Percentiles rank a stretch among this genome's conserved stretches.
phyloP scores from a whole-genome alignment of 2,329 filamentous ascomycete species.

The Ramularia endophylla region DNA sequence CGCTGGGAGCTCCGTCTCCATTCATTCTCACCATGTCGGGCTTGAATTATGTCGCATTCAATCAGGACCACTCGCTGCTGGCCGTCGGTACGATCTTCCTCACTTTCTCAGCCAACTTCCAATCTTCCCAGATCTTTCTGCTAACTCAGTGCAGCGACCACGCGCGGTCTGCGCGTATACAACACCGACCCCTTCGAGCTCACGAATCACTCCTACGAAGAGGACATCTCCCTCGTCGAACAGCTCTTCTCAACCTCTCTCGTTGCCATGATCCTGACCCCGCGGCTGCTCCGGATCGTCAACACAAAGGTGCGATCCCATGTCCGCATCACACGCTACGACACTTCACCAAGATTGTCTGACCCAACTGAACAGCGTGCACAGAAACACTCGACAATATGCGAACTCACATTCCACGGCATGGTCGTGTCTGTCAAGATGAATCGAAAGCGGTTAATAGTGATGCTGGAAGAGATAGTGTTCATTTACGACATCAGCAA shows the following conservation, averaged over 20 bases:
- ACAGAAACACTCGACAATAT: constrained; percentile 76
- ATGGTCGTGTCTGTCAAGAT: constrained; percentile 88
- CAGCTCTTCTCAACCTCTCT: constrained; percentile 99
- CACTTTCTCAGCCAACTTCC: too few relatives aligned
- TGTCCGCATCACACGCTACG: too few relatives aligned
- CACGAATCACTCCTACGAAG: constrained; percentile 85
- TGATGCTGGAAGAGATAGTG: constrained; percentile 91
- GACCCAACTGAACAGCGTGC: constrained; percentile 17
- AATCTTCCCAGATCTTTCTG: too few relatives aligned
- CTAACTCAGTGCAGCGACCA: too few relatives aligned
- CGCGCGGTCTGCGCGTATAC: constrained; percentile 92
- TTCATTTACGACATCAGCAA: constrained; percentile 99
- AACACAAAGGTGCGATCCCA: constrained; percentile 75
- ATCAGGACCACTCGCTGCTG: constrained; percentile 96
- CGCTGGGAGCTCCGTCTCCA: not conserved
- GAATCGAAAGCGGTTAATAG: constrained; percentile 88
- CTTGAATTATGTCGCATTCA: constrained; percentile 98
- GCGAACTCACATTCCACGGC: constrained; percentile 97
- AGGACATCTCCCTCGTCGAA: constrained; percentile 89
- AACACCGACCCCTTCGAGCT: constrained; percentile 94
- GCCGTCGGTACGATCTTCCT: constrained; percentile 75
- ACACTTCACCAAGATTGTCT: constrained; percentile 7
- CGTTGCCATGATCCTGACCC: constrained; percentile 87
- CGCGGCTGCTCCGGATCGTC: constrained; percentile 86
- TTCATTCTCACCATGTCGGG: constrained; percentile 22